Conservation (phyloP, 2,329 filamentous ascomycete species). For the Talaromyces islandicus region DNA sequence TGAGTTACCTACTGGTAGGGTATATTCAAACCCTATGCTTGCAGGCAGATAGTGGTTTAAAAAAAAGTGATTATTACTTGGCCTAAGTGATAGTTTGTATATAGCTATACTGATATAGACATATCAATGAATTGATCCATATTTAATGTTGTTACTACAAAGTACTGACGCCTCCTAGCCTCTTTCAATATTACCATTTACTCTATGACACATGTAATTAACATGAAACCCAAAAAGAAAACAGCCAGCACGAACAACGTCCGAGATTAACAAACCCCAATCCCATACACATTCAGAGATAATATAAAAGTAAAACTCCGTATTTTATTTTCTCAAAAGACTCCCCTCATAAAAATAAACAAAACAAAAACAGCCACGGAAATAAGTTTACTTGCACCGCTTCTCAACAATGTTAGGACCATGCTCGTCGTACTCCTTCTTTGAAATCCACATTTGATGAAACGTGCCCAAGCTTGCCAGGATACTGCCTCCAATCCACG, state of each 20-base stretch:
- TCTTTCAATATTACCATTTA: neutral
- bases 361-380: neutral
- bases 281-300: neutral
- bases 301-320: neutral
- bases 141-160: neutral
- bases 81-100: neutral
- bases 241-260: neutral
- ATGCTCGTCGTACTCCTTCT: conserved; percentile 96
- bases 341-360: neutral
- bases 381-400: conserved; percentile 69
- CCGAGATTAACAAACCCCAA: neutral
- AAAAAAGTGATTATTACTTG: too few species aligned
- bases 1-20: neutral
- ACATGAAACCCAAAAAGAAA: neutral
- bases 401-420: conserved; percentile 88
- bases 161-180: neutral
- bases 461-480: conserved; percentile 92
- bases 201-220: neutral
- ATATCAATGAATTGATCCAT: too few species aligned
- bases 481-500: conserved; percentile 96
- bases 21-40: neutral
- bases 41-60: neutral
- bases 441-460: conserved; percentile 98
- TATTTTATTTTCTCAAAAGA: neutral
- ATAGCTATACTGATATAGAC: too few species aligned